Conservation (phyloP, 305 asterid genomes). For the Vinca major region DNA sequence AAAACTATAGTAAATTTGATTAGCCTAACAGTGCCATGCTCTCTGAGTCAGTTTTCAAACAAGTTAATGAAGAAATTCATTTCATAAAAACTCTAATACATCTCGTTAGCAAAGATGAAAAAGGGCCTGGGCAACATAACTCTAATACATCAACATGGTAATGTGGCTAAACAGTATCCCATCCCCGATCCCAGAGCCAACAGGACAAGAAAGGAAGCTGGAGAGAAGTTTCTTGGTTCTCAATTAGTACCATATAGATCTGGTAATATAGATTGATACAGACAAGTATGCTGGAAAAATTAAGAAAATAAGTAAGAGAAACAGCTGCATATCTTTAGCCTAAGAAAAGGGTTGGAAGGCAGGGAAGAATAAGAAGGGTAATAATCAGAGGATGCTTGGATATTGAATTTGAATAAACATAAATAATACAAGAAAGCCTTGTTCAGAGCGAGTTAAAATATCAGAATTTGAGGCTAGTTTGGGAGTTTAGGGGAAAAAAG, state of each 20-base stretch:
- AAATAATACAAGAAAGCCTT: background rate
- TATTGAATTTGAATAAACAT: background rate
- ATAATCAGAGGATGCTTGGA: background rate
- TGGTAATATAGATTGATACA: background rate
- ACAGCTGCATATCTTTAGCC: background rate
- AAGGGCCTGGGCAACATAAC: background rate
- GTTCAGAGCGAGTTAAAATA: background rate
- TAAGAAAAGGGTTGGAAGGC: background rate
- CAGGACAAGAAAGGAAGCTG: background rate
- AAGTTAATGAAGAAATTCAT: background rate
- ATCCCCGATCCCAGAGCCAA: background rate
- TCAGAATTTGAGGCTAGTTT: background rate
- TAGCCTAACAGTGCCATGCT: background rate
- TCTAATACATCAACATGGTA: background rate
- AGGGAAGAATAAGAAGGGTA: background rate
- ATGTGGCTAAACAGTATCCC: background rate
- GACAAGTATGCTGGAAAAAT: background rate
- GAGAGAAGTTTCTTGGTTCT: background rate
- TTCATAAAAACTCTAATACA: background rate
- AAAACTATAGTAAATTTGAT: background rate
- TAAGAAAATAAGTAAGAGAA: too few species aligned
- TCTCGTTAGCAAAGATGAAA: background rate
- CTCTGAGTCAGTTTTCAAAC: background rate
- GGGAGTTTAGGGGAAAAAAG: too few species aligned
- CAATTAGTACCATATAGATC: background rate